phyloP scores from a whole-genome alignment of 1,139 yeast species.

The Suhomyces taliae region DNA sequence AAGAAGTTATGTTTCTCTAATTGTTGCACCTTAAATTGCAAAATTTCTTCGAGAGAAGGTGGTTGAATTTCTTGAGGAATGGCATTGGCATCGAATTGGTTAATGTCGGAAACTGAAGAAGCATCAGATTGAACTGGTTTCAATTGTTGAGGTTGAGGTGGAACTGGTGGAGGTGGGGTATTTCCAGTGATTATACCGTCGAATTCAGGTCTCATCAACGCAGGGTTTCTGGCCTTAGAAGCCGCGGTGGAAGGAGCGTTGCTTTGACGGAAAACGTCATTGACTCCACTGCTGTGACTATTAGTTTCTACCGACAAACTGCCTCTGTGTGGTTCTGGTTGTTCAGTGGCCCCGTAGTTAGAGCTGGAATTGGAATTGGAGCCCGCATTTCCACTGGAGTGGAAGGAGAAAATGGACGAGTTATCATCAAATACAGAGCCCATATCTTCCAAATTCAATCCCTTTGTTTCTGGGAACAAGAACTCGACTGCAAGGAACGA shows the following conservation, averaged over 20 bases:
- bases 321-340: slow-evolving; percentile 17
- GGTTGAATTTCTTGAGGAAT: slow-evolving; percentile 42
- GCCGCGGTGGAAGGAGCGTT: slow-evolving; percentile 31
- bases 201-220: slow-evolving; percentile 31
- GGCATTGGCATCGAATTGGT: slow-evolving; percentile 16
- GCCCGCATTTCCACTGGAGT: slow-evolving; percentile 27
- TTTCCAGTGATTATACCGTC: slow-evolving; percentile 35
- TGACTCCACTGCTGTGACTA: slow-evolving; percentile 9
- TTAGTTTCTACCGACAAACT: slow-evolving; percentile 19
- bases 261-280: slow-evolving; percentile 24
- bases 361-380: background rate
- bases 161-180: slow-evolving; percentile 19
- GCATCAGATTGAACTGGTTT: slow-evolving; percentile 27
- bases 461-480: slow-evolving; percentile 87
- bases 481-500: slow-evolving; percentile 67
- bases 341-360: slow-evolving; percentile 23
- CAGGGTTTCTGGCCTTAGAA: slow-evolving; percentile 41
- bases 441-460: slow-evolving; percentile 85
- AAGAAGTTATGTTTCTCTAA: slow-evolving; percentile 4
- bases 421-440: slow-evolving; percentile 41
- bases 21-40: slow-evolving; percentile 25
- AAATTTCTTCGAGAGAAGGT: slow-evolving; percentile 34
- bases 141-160: slow-evolving; percentile 13
- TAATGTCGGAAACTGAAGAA: slow-evolving; percentile 7
- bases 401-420: slow-evolving; percentile 47